phyloP scores from a whole-genome alignment of 75 land plant species.

The Picea sitchensis region DNA sequence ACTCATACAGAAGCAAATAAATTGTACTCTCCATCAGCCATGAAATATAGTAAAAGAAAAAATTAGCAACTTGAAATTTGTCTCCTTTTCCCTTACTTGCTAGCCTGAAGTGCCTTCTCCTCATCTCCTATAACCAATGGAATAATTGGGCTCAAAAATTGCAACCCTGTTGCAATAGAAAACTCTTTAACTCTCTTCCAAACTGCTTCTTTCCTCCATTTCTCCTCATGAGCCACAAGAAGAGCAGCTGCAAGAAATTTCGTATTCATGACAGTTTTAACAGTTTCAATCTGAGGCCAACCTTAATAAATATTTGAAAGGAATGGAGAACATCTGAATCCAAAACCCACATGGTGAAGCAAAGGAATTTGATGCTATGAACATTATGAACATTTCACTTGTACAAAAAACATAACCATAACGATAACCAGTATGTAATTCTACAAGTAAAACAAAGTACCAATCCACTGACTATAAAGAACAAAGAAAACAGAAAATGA shows the following conservation, averaged over 20 bases:
- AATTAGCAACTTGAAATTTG: neutral
- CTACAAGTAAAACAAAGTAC: neutral
- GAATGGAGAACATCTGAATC: neutral
- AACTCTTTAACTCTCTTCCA: constrained; percentile 79
- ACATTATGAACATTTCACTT: neutral
- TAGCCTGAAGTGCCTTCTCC: constrained; percentile 77
- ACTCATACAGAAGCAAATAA: neutral
- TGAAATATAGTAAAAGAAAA: neutral
- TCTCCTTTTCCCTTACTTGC: constrained; percentile 51
- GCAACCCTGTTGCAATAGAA: constrained; percentile 47
- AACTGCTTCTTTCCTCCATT: constrained; percentile 69
- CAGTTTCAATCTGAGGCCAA: neutral
- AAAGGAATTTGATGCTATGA: neutral
- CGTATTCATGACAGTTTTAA: neutral
- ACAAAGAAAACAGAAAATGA: neutral
- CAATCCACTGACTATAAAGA: neutral
- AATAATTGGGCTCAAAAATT: constrained; percentile 73
- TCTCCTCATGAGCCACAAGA: constrained; percentile 64
- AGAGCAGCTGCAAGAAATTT: constrained; percentile 68
- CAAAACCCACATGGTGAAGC: neutral
- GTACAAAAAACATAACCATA: neutral
- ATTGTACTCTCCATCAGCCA: neutral
- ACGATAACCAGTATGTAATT: neutral
- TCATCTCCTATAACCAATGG: constrained; percentile 85
- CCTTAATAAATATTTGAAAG: neutral